Evolutionary conservation across 192 early-diverging fungal genomes (phyloP), one percentile per base, ranked within the genome.

Genomic region (Bifiguratus adelaidae): DNA sequence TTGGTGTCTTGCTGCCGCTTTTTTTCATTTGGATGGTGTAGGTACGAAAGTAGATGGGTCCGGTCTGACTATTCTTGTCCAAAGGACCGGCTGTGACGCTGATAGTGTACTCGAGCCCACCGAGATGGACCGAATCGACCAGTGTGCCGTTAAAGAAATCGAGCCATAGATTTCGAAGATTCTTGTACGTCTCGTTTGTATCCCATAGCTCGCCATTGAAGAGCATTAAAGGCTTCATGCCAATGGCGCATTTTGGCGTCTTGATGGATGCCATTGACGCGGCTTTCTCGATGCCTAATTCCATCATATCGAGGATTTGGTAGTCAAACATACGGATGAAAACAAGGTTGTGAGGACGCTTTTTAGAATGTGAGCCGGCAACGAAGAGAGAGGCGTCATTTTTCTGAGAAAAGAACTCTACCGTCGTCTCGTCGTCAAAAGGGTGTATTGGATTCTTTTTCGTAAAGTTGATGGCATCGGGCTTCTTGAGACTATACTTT

Each of bases 381-480:
- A 92, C 81, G 50, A 97, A 83, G 18, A 97, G 70, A 1, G 91
- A 85, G 44, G 86, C 72, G 70, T 99, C 93, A 63, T 97, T 97
- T 70, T 96, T 99, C 58, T 80, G 77, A n/a, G 86, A 80, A 48
- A 96, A 88, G 47, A 96, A 95, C 67, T 99, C 88, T 21, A 95
- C 67, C 29, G 80, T 78, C 20, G 84, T 81, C 11, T 89, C 81
- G 50, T 96, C 87, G 52, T 99, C 96, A 56, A 99, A 99, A 23
- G 96, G 96, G 32, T 88, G 86, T 49, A 99, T 80, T 47, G 91
- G 83, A 56, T 99, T 97, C 62, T 89, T 94, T 56, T 92, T 94
- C 52, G 76, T 75, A 61, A 99, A 95, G 48, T 87, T 76, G 41
- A 92, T 70, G 7, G 79, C 88, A 41, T 95, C 68, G 5, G 94